phyloP scores from a whole-genome alignment of 768 basidiomycete species.

The Ramaria sp. region DNA sequence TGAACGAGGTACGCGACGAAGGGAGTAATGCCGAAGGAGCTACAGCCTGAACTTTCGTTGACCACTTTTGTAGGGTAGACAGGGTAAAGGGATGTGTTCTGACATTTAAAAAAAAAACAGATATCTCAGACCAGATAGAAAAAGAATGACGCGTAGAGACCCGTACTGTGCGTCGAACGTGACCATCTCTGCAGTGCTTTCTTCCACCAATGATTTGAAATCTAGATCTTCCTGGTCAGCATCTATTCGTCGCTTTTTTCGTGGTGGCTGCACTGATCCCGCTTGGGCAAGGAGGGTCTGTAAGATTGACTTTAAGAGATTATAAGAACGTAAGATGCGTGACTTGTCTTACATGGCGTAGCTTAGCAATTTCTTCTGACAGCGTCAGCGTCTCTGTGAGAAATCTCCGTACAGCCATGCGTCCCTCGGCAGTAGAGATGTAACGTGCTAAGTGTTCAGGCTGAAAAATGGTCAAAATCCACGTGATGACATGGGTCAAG shows the following conservation, averaged over 20 bases:
- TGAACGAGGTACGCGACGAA: conserved; percentile 58
- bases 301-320: neutral
- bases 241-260: conserved; percentile 12
- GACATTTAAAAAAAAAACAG: neutral
- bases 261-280: conserved; percentile 20
- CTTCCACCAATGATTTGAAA: conserved; percentile 28
- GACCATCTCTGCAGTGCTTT: conserved; percentile 31
- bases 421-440: conserved; percentile 26
- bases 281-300: conserved; percentile 2
- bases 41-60: conserved; percentile 88
- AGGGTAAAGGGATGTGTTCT: conserved; percentile 63
- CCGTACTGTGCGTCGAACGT: conserved; percentile 46
- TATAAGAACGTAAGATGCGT: neutral
- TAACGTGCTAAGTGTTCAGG: conserved; percentile 24
- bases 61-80: conserved; percentile 88
- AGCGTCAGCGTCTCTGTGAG: conserved; percentile 50
- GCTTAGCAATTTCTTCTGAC: conserved; percentile 53
- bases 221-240: conserved; percentile 13
- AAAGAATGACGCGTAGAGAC: neutral
- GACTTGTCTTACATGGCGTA: conserved; percentile 23
- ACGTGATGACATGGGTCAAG: conserved; percentile 18
- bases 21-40: conserved; percentile 67
- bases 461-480: conserved; percentile 15
- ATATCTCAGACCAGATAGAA: neutral
- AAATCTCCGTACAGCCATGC: conserved; percentile 38